Evolutionary conservation across 306 rosid species (phyloP).

Genomic region (Corylus americana): DNA sequence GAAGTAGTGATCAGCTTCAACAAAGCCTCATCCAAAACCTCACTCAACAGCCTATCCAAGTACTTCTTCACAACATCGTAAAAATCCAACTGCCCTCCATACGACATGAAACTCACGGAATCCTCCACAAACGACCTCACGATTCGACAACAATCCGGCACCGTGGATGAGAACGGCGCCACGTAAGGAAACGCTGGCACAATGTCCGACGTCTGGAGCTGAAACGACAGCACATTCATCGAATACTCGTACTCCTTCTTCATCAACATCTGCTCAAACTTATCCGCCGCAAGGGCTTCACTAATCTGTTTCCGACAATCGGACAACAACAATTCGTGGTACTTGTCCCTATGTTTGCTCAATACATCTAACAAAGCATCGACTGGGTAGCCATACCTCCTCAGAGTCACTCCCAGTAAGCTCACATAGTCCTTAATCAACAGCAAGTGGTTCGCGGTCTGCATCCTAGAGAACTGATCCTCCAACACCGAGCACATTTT

Average conservation of each 20-base stretch:
- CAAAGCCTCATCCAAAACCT: constrained; percentile 79
- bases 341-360: constrained; percentile 97
- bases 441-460: constrained; percentile 92
- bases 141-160: constrained; percentile 97
- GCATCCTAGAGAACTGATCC: constrained; percentile 99
- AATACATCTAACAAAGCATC: constrained; percentile 93
- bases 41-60: constrained; percentile 76
- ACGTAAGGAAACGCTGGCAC: constrained; percentile 87
- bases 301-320: constrained; percentile 92
- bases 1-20: constrained; percentile 77
- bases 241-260: constrained; percentile 96
- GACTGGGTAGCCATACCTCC: constrained; percentile 91
- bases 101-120: constrained; percentile 96
- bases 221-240: constrained; percentile 98
- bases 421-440: constrained; percentile 97
- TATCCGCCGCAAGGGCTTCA: constrained; percentile 83
- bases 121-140: constrained; percentile 95
- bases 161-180: constrained; percentile 90
- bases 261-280: constrained; percentile 97
- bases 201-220: constrained; percentile 81
- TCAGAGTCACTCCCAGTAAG: constrained; percentile 79
- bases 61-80: constrained; percentile 91
- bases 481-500: constrained; percentile 98
- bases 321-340: constrained; percentile 85
- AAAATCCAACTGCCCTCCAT: constrained; percentile 97